Percentiles rank a stretch among this genome's conserved stretches.
These are phyloP conservation scores for Sporobolomyces roseus DNA, from an alignment of 768 basidiomycete species.

Conservation along the genomic window DNA sequence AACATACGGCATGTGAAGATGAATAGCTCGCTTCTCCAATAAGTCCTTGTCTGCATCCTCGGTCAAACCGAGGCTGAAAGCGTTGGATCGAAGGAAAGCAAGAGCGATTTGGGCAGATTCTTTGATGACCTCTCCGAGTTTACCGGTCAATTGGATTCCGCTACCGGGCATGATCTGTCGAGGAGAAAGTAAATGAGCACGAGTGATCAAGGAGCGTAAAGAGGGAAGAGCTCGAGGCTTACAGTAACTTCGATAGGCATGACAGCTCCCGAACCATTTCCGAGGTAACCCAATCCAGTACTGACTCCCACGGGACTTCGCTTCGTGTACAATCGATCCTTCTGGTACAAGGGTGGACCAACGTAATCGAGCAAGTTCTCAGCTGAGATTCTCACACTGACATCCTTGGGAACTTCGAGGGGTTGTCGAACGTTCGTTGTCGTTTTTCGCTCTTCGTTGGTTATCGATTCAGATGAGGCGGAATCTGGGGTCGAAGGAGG, in stretches of 20 bases:
- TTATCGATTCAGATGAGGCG: slow-evolving; percentile 8
- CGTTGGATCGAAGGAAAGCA: slow-evolving; percentile 87
- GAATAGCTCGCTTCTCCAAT: slow-evolving; percentile 78
- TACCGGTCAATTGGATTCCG: slow-evolving; percentile 90
- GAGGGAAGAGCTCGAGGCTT: not conserved
- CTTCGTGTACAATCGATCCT: slow-evolving; percentile 79
- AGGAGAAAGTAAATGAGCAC: not conserved
- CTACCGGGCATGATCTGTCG: slow-evolving; percentile 93
- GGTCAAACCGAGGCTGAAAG: slow-evolving; percentile 83
- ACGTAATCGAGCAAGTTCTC: slow-evolving; percentile 95
- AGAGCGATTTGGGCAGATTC: slow-evolving; percentile 93
- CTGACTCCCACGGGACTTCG: slow-evolving; percentile 86
- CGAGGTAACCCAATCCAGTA: slow-evolving; percentile 90
- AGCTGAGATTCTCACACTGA: slow-evolving; percentile 74
- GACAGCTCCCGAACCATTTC: slow-evolving; percentile 91
- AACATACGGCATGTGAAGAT: slow-evolving; percentile 93
- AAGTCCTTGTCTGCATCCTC: slow-evolving; percentile 66
- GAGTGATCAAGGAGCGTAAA: not conserved
- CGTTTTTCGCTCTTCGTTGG: slow-evolving; percentile 50
- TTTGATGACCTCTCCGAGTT: slow-evolving; percentile 94
- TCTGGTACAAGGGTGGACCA: slow-evolving; percentile 90
- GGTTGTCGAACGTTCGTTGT: slow-evolving; percentile 78
- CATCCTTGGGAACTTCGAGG: slow-evolving; percentile 68
- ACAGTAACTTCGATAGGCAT: slow-evolving; percentile 94
- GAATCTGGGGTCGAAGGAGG: slow-evolving; percentile 27